Evolutionary conservation across 768 basidiomycete species (phyloP), one percentile per base, ranked within the genome.

Genomic region (Saitozyma sp.): DNA sequence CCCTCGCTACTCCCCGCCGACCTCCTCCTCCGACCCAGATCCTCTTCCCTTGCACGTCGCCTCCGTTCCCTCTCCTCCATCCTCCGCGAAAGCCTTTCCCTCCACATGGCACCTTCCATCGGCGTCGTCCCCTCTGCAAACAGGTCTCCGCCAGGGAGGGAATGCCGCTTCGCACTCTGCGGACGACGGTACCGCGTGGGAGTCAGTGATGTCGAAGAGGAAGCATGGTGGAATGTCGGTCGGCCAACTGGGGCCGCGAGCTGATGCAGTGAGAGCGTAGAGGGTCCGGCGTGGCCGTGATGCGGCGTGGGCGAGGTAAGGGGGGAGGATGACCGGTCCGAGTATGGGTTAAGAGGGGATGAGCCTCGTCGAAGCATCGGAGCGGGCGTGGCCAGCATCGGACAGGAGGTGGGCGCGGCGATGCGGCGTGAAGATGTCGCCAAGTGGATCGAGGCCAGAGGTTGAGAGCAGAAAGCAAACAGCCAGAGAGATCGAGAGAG

Each of bases 81-180:
- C 42, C 74, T 38, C 19, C 71, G 19, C 17, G 16, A 53, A 14
- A 76, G 68, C 20, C 67, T 53, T 46, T 73, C 70, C 51, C 66
- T 57, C 71, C 71, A 73, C 62, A 73, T 59, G 9, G 65, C 54
- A 13, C 64, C 61, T 50, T 76, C 66, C 8, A 62, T 65, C n/a
- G 74, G 74, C 29, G 69, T 73, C 1, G 65, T 65, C 7, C 64
- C 70, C 39, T 66, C 69, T 19, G 45, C 56, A 38, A 64, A 64
- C 8, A 59, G 29, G 42, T 58, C 58, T 49, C 20, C 57, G 1
- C 20, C 17, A 52, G 50, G 55, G 11, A 20, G 41, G 1, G 54
- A 50, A 40, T 38, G n/a, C 6, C 52, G 59, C 16, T 43, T 40
- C 9, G 56, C 59, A 9, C 54, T 51, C 8, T 54, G 52, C 41